Evolutionary conservation across 306 rosid species (phyloP), one percentile per base, ranked within the genome.

Genomic region (Citrullus amarus): DNA sequence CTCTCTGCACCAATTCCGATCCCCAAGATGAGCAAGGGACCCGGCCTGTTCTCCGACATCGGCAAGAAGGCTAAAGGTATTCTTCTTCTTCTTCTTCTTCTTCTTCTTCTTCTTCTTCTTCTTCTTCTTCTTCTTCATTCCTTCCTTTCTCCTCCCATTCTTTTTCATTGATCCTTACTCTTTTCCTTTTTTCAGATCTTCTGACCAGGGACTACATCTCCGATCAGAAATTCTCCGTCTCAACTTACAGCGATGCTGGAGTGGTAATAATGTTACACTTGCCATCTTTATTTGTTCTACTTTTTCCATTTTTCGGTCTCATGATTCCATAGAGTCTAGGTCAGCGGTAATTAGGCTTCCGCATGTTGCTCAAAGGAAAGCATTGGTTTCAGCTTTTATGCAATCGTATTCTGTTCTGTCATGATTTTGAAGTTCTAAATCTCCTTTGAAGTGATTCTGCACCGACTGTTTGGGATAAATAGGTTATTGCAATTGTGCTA

Each of bases 21-120:
- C 54, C 82, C 80, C 65, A 92, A 79, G 76, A 93, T 93, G 98
- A 85, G 87, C 91, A 93, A 88, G 80, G 98, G 97, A 83, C 97
- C 97, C 0, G 96, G 90, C 39, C 92, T 92, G 46, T 93, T 90
- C 89, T 30, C 92, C 76, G 97, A 93, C 63, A 92, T 92, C 86
- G 97, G 97, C 89, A 93, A 92, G 84, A 89, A 85, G 76, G 88
- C 97, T 86, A 92, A 83, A 87, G 98, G 98, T 93, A 50, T 6
- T 25, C 28, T 41, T 8, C 7, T 25, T 25, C 28, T 41, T 25
- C 71, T 6, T 34, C 48, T 41, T 8, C 7, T 25, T 25, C 28
- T 41, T 8, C 7, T 41, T 25, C 71, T 6, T 34, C 48, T 41
- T 8, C 7, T 25, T 25, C 28, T 41, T 8, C 7, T 41, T 32